These are phyloP conservation scores for Symbiodinium natans DNA, from an alignment of 73 alveolate genomes.

Conservation along the genomic window DNA sequence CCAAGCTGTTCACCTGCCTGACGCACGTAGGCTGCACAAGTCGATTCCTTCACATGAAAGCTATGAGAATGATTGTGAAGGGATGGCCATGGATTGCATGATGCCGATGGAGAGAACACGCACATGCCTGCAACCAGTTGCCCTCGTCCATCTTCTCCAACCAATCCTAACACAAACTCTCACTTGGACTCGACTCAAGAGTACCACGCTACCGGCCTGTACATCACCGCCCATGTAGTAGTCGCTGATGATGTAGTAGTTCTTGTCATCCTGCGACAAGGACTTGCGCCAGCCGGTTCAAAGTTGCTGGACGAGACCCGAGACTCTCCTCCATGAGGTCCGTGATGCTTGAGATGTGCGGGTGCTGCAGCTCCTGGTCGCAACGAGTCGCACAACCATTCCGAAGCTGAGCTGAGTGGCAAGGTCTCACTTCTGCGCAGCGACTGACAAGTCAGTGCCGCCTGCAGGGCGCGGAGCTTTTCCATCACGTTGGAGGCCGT, in stretches of 20 bases:
- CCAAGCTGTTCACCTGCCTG: constrained; percentile 7
- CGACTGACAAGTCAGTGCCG: not conserved
- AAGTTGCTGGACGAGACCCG: no score
- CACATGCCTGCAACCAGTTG: constrained; percentile 68
- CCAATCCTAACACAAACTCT: constrained; percentile 19
- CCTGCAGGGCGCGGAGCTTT: constrained; percentile 79
- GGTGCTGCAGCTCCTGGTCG: constrained; percentile 74
- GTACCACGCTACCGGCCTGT: not conserved
- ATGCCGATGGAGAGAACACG: constrained; percentile 32
- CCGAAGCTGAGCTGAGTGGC: no score
- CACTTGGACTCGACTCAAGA: no score
- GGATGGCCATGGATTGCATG: not conserved
- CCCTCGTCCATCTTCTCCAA: constrained; percentile 89
- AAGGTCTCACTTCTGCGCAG: no score
- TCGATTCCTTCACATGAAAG: constrained; percentile 8
- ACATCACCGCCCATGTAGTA: constrained; percentile 93
- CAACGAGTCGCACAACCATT: not conserved
- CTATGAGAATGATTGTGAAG: not conserved
- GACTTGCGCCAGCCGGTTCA: no score
- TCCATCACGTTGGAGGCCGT: constrained; percentile 82
- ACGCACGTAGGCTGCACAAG: constrained; percentile 89
- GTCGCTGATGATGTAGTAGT: constrained; percentile 91
- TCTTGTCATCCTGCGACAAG: constrained; percentile 86
- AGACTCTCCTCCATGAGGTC: constrained; percentile 57
- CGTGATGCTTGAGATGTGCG: constrained; percentile 85